Percentiles rank a stretch among this genome's conserved stretches.
Conservation (phyloP, 768 basidiomycete genomes). For the Tremella fuciformis region DNA sequence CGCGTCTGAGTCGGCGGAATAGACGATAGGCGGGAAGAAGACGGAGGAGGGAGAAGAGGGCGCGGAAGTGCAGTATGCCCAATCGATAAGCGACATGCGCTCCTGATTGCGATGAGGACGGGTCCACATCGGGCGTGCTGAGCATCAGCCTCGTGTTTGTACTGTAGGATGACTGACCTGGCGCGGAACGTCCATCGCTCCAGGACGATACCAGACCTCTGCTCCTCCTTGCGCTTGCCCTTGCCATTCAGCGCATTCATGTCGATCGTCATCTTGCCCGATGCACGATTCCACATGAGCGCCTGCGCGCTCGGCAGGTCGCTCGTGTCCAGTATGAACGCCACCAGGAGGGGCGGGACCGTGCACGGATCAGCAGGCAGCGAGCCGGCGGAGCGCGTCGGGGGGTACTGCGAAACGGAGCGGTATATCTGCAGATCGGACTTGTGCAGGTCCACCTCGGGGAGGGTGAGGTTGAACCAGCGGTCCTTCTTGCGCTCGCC, state of each 20-base stretch:
- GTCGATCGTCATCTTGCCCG: constrained; percentile 30
- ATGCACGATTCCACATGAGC: constrained; percentile 35
- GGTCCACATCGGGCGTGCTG: constrained; percentile 7
- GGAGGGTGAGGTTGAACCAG: constrained; percentile 49
- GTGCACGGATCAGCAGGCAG: constrained; percentile 14
- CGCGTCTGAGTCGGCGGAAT: constrained; percentile 34
- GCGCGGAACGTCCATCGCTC: constrained; percentile 49
- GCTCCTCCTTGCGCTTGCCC: constrained; percentile 34
- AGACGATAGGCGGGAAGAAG: constrained; percentile 44
- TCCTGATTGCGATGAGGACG: constrained; percentile 26
- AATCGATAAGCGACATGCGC: constrained; percentile 46
- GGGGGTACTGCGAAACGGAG: constrained; percentile 31
- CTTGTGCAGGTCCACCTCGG: constrained; percentile 45
- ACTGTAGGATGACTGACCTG: constrained; percentile 21
- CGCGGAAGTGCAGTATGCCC: constrained; percentile 47
- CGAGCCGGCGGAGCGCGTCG: constrained; percentile 11
- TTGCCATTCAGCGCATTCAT: constrained; percentile 12
- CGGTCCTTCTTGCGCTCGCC: constrained; percentile 45
- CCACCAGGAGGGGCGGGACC: constrained; percentile 47
- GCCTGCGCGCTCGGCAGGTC: constrained; percentile 43
- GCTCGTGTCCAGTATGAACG: constrained; percentile 49
- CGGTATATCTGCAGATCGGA: constrained; percentile 43
- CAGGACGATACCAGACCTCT: constrained; percentile 39
- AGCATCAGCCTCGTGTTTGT: background rate
- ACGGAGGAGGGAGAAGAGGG: constrained; percentile 40